Conservation (phyloP, 495 filamentous ascomycete genomes). For the Staphylotrichum longicolle region DNA sequence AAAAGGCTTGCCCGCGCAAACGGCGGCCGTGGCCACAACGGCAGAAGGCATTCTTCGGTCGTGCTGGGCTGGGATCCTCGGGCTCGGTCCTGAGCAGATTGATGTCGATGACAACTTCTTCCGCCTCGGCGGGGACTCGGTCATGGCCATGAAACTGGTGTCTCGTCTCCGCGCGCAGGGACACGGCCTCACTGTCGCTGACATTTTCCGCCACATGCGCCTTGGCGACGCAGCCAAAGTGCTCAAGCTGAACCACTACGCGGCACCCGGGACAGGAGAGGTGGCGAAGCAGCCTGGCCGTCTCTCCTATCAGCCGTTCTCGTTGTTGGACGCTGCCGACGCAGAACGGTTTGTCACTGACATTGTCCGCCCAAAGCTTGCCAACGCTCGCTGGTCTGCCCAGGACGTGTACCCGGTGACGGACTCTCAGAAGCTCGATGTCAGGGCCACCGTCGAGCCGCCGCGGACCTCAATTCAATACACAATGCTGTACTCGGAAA, state of each 20-base stretch:
- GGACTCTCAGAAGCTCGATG: constrained; percentile 55
- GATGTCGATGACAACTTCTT: constrained; percentile 55
- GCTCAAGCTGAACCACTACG: constrained; percentile 15
- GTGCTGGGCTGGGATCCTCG: constrained; percentile 26
- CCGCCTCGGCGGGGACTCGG: constrained; percentile 61
- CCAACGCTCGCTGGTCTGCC: constrained; percentile 16
- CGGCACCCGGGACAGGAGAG: background rate
- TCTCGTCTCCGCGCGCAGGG: constrained; percentile 18
- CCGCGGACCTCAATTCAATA: constrained; percentile 48
- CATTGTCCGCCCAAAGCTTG: constrained; percentile 16
- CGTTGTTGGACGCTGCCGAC: constrained; percentile 8
- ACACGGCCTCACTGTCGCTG: constrained; percentile 19
- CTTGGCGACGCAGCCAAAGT: constrained; percentile 23
- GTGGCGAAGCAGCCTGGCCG: background rate
- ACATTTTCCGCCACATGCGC: constrained; percentile 24
- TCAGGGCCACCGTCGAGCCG: constrained; percentile 57
- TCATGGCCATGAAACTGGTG: constrained; percentile 64
- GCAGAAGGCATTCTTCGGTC: constrained; percentile 29
- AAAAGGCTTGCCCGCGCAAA: background rate
- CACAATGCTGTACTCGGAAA: constrained; percentile 38
- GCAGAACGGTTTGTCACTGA: constrained; percentile 12
- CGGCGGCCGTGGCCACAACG: constrained; percentile 4
- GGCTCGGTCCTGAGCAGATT: constrained; percentile 30
- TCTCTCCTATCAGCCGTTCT: constrained; percentile 17
- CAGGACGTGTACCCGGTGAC: constrained; percentile 26